Evolutionary conservation across 2,329 filamentous ascomycete species (phyloP).

Genomic region (Calonectria pseudoturangicola): DNA sequence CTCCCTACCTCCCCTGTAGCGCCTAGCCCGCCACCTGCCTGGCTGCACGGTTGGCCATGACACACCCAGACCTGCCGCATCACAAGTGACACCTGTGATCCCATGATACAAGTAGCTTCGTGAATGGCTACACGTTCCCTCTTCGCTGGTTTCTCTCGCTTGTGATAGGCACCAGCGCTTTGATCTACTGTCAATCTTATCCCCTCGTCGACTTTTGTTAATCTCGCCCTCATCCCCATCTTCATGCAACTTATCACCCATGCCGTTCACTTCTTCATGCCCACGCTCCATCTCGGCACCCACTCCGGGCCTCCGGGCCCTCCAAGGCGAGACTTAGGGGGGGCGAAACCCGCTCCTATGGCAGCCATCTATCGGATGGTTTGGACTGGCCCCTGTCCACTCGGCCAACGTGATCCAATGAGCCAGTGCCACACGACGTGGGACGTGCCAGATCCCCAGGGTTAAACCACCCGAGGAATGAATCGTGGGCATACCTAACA

Average conservation of each 20-base stretch:
- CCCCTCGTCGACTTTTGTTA: constrained; percentile 4
- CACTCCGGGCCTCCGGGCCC: constrained; percentile 28
- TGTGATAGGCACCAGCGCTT: constrained; percentile 14
- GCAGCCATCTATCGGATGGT: constrained; percentile 40
- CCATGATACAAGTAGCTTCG: constrained; percentile 28
- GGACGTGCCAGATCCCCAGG: constrained; percentile 45
- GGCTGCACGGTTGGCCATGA: constrained; percentile 20
- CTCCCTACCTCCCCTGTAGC: background rate
- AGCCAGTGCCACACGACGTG: constrained; percentile 54
- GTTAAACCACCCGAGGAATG: constrained; percentile 36
- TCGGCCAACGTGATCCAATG: constrained; percentile 51
- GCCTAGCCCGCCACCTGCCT: background rate
- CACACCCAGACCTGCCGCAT: constrained; percentile 15
- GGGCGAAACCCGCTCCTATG: constrained; percentile 21
- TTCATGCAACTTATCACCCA: constrained; percentile 36
- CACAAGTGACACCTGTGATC: constrained; percentile 36
- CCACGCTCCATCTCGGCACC: constrained; percentile 18
- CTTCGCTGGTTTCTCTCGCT: background rate
- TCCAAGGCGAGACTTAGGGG: background rate
- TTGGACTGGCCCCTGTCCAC: constrained; percentile 43
- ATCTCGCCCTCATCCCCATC: constrained; percentile 26
- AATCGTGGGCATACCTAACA: constrained; percentile 26
- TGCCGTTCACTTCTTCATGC: constrained; percentile 33
- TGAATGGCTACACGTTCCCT: constrained; percentile 10
- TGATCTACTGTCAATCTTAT: constrained; percentile 8